Conservation (phyloP, 2,329 filamentous ascomycete genomes). For the Ophiostoma triangulosporum region DNA sequence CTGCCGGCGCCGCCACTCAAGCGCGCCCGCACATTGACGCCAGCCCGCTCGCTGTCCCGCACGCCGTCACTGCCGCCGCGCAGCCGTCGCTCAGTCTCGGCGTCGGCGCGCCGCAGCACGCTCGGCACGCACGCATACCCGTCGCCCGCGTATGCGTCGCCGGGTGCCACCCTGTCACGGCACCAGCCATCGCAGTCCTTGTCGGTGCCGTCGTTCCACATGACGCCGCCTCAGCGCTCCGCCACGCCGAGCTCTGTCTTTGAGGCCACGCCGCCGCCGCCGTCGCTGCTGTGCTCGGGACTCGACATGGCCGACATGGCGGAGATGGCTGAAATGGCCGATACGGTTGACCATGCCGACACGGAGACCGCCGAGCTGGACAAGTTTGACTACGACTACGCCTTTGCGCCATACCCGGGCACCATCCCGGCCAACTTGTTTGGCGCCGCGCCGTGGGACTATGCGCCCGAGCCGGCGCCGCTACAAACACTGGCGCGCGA, state of each 20-base stretch:
- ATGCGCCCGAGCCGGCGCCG: constrained; percentile 9
- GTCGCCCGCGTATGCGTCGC: neutral
- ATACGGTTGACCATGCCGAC: neutral
- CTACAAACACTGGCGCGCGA: constrained; percentile 24
- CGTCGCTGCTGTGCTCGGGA: constrained; percentile 51
- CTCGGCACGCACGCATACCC: neutral
- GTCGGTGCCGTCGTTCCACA: neutral
- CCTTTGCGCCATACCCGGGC: constrained; percentile 74
- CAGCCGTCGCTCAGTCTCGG: neutral
- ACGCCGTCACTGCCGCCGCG: neutral
- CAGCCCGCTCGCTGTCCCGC: constrained; percentile 17
- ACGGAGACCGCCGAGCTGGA: too few species aligned
- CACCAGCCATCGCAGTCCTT: neutral
- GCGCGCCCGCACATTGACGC: constrained; percentile 40
- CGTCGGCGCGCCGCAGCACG: neutral
- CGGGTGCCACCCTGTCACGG: constrained; percentile 6
- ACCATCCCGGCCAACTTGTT: constrained; percentile 34
- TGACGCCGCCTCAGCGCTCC: constrained; percentile 9
- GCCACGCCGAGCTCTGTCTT: constrained; percentile 20
- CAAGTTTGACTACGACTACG: constrained; percentile 26
- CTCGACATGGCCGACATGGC: constrained; percentile 32
- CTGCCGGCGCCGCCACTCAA: constrained; percentile 33
- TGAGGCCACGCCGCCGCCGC: constrained; percentile 25
- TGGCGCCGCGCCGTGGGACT: constrained; percentile 14
- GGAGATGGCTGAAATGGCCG: neutral